Percentiles rank a stretch among this genome's conserved stretches.
phyloP scores from a whole-genome alignment of 768 basidiomycete genomes.

The Lentinula lateritia region DNA sequence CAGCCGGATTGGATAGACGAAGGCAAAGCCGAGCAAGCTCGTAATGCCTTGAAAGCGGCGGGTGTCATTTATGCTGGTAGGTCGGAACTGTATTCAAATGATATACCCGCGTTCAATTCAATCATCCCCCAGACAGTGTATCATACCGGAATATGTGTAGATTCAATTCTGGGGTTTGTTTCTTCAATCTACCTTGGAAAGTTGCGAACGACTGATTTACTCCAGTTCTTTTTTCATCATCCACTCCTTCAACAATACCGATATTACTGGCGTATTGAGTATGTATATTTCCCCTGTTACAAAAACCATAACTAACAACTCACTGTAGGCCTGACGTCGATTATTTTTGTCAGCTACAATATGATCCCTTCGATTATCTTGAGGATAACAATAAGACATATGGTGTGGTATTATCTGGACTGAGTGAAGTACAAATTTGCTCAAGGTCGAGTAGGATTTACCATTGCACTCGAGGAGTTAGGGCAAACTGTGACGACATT shows the following conservation, averaged over 20 bases:
- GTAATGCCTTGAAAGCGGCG: constrained; percentile 43
- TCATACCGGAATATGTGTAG: constrained; percentile 79
- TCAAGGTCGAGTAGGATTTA: constrained; percentile 36
- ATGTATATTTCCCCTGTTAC: constrained; percentile 10
- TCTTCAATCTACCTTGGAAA: constrained; percentile 11
- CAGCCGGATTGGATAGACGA: constrained; percentile 74
- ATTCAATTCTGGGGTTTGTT: constrained; percentile 61
- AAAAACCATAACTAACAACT: not conserved
- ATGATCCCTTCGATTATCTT: constrained; percentile 82
- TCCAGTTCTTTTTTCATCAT: constrained; percentile 51
- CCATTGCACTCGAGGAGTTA: constrained; percentile 55
- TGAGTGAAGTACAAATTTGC: not conserved
- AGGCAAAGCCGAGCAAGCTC: constrained; percentile 42
- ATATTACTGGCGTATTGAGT: constrained; percentile 63
- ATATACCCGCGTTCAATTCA: not conserved
- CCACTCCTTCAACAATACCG: constrained; percentile 45
- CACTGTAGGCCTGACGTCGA: constrained; percentile 48
- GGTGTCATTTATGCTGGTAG: constrained; percentile 37
- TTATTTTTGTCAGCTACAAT: constrained; percentile 47
- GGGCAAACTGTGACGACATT: constrained; percentile 53
- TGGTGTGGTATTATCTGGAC: constrained; percentile 20
- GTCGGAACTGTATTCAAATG: not conserved
- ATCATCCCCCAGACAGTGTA: constrained; percentile 26
- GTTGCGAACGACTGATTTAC: not conserved
- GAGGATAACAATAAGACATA: constrained; percentile 52